Conservation (phyloP, 2,329 filamentous ascomycete species). For the Sporothrix inflata region DNA sequence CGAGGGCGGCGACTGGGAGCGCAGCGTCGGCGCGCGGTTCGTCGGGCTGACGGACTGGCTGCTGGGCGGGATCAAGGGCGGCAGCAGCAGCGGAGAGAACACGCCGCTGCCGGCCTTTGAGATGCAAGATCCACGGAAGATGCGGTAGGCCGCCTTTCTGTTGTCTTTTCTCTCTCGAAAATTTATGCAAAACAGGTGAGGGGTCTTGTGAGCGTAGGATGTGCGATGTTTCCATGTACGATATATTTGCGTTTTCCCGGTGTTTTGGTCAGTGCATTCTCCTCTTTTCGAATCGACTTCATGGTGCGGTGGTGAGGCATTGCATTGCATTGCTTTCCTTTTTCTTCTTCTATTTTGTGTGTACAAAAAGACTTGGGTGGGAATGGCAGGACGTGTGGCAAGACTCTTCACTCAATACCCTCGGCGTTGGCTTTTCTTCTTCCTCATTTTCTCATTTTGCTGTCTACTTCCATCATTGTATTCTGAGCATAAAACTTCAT, state of each 20-base stretch:
- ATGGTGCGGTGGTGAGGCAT: too few species aligned
- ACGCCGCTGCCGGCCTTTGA: constrained; percentile 35
- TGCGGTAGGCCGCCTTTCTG: constrained; percentile 24
- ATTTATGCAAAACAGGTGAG: background rate
- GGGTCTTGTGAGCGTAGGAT: background rate
- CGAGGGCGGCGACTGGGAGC: constrained; percentile 80
- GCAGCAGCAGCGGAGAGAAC: constrained; percentile 36
- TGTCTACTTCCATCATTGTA: background rate
- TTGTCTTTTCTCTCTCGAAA: background rate
- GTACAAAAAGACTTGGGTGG: background rate
- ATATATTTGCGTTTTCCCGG: too few species aligned
- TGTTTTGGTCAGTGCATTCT: constrained; percentile 4
- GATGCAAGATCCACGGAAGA: constrained; percentile 27
- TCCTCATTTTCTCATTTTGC: background rate
- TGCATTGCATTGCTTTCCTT: background rate
- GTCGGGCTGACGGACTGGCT: constrained; percentile 95
- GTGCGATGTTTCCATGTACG: background rate
- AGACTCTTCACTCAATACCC: constrained; percentile 34
- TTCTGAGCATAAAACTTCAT: background rate
- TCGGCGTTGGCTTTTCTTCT: constrained; percentile 25
- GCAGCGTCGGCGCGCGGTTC: constrained; percentile 76
- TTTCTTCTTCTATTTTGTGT: background rate
- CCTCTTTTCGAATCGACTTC: background rate
- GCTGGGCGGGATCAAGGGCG: constrained; percentile 71
- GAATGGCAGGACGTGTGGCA: background rate